These are phyloP conservation scores for Candida pini DNA, from an alignment of 805 yeast species.

Conservation along the genomic window DNA sequence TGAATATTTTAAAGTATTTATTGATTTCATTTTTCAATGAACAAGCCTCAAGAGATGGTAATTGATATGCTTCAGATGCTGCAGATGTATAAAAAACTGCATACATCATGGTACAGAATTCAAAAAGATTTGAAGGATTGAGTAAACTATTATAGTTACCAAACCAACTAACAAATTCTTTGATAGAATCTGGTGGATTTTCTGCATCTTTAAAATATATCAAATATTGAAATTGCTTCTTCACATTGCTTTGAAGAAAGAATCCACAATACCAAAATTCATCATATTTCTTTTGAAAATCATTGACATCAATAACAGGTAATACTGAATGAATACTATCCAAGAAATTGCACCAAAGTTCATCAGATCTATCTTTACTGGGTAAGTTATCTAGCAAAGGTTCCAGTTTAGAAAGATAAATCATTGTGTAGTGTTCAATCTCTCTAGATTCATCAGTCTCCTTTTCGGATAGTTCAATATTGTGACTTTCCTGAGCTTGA, in stretches of 20 bases:
- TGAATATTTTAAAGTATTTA: slow-evolving; percentile 14
- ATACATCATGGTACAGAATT: slow-evolving; percentile 17
- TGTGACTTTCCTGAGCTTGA: too few species aligned
- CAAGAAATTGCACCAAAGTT: slow-evolving; percentile 41
- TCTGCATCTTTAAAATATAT: slow-evolving; percentile 6
- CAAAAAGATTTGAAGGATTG: slow-evolving; percentile 14
- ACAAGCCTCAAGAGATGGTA: slow-evolving; percentile 5
- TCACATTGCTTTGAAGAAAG: slow-evolving; percentile 16
- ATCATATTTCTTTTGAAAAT: slow-evolving; percentile 36
- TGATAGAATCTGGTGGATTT: slow-evolving; percentile 11
- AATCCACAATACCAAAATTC: slow-evolving; percentile 41
- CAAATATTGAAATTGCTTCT: slow-evolving; percentile 14
- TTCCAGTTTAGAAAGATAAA: slow-evolving; percentile 29
- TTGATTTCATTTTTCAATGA: slow-evolving; percentile 15
- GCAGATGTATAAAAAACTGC: slow-evolving; percentile 17
- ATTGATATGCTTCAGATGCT: slow-evolving; percentile 9
- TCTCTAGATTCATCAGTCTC: slow-evolving; percentile 2
- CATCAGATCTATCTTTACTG: slow-evolving; percentile 42
- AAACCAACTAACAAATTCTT: slow-evolving; percentile 40
- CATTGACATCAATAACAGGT: slow-evolving; percentile 47
- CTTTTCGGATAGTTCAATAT: not conserved
- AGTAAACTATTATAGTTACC: slow-evolving; percentile 24
- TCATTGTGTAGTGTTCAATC: not conserved
- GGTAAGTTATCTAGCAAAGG: slow-evolving; percentile 33
- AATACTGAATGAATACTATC: slow-evolving; percentile 49